Conservation (phyloP, 2,329 filamentous ascomycete genomes). For the Pezicula carpinea region DNA sequence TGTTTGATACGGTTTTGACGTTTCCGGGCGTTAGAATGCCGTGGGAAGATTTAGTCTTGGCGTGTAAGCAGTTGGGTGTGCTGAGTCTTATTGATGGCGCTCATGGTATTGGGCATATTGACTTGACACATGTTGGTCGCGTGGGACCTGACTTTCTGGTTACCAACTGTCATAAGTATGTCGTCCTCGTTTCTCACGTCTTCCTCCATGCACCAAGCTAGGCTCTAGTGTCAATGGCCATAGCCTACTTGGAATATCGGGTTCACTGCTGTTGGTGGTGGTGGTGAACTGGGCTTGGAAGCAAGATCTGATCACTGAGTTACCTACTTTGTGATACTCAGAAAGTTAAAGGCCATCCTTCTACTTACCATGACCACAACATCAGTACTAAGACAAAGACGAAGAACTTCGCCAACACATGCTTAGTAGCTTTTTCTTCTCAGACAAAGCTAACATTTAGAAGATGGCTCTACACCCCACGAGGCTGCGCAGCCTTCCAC, state of each 20-base stretch:
- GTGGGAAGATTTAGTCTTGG: conserved; percentile 60
- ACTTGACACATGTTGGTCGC: conserved; percentile 57
- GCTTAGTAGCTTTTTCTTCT: neutral
- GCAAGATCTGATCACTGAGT: too few relatives aligned
- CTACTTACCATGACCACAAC: neutral
- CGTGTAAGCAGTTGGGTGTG: conserved; percentile 62
- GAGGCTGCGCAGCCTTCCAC: conserved; percentile 78
- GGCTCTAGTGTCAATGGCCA: too few relatives aligned
- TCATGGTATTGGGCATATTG: conserved; percentile 73
- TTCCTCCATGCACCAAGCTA: too few relatives aligned
- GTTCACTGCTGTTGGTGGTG: too few relatives aligned
- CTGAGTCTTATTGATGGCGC: conserved; percentile 78
- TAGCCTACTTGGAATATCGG: too few relatives aligned
- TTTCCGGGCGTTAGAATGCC: conserved; percentile 75
- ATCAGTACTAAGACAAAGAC: conserved; percentile 5
- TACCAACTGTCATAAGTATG: conserved; percentile 88
- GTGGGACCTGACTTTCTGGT: conserved; percentile 82
- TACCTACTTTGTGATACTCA: too few relatives aligned
- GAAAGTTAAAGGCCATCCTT: neutral
- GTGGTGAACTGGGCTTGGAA: too few relatives aligned
- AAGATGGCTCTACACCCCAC: conserved; percentile 72
- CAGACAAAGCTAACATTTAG: neutral
- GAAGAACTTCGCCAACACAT: too few relatives aligned
- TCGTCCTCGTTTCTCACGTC: neutral
- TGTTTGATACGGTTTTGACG: conserved; percentile 78